phyloP scores from a whole-genome alignment of 2,329 filamentous ascomycete species.

The Cladophialophora chaetospira region DNA sequence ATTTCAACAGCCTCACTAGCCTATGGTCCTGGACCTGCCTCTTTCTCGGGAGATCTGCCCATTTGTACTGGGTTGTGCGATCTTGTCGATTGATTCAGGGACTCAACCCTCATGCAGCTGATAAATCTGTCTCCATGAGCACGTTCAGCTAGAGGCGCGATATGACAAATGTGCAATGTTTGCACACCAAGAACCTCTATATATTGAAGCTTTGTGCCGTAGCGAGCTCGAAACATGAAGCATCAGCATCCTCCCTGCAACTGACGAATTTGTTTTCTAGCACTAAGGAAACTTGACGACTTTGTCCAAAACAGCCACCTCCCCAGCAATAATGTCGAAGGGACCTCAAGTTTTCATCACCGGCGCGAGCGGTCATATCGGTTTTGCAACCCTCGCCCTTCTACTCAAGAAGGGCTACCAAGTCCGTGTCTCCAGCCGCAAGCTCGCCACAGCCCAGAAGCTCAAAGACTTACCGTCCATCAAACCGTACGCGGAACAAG shows the following conservation, averaged over 20 bases:
- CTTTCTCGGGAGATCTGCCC: not conserved
- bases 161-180: not conserved
- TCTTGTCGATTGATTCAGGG: too few relatives aligned
- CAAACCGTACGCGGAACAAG: conserved; percentile 8
- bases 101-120: not conserved
- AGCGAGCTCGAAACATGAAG: too few relatives aligned
- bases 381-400: conserved; percentile 27
- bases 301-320: not conserved
- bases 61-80: not conserved
- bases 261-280: too few relatives aligned
- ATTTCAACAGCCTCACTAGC: not conserved
- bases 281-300: not conserved
- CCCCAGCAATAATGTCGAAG: not conserved
- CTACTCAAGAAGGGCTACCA: conserved; percentile 31
- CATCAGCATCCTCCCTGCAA: too few relatives aligned
- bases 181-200: too few relatives aligned
- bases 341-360: conserved; percentile 22
- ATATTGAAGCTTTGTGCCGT: too few relatives aligned
- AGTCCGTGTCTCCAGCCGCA: conserved; percentile 33
- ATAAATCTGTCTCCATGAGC: not conserved
- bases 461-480: conserved; percentile 21
- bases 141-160: not conserved
- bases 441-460: conserved; percentile 24
- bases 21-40: too few relatives aligned
- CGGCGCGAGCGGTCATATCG: conserved; percentile 34